Base-by-base conservation (phyloP, 306 rosid genomes). In the Biancaea sappan region DNA sequence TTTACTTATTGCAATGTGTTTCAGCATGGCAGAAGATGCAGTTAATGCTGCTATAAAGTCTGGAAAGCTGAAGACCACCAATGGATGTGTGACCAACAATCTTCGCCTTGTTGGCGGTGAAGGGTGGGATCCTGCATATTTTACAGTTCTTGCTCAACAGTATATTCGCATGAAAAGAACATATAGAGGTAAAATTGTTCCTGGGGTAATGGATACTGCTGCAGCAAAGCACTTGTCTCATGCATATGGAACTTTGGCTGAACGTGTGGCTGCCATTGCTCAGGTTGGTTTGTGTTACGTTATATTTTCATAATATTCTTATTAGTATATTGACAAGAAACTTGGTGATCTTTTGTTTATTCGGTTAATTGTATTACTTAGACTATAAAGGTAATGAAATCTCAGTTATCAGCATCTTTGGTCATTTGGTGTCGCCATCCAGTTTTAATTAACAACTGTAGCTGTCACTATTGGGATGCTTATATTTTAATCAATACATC, bases 21-120 rank as follows among this genome's bases (percentile, higher is more conserved):
- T 84, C 99, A 95, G 99, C 86, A 95, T 95, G 99, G 98, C 99
- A 79, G 99, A 92, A 90, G 99, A 95, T 87, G 99, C 93, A 34
- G 99, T 95, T 77, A 71, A 89, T 77, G 89, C 91, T 56, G 98
- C 99, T 31, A 90, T 95, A 40, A 90, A 92, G 83, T 88, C 99
- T 68, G 99, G 98, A 71, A 90, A 88, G 85, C 90, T 95, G 77
- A 85, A 80, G 69, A 89, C 99, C 1, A 18, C 72, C 65, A 85
- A 80, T 57, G 88, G 80, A 72, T 87, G 98, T 84, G 44, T 92
- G 59, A 92, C 99, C 56, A 60, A 74, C 64, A 86, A 87, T 13
- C 74, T 95, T 53, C 86, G 21, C 24, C 76, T 95, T 77, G 80
- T 89, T 40, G 99, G 99, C 44, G 99, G 96, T 82, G 91, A 95